These are phyloP conservation scores for Pythium aphanidermatum DNA, from an alignment of 352 stramenopile species.

Conservation along the genomic window DNA sequence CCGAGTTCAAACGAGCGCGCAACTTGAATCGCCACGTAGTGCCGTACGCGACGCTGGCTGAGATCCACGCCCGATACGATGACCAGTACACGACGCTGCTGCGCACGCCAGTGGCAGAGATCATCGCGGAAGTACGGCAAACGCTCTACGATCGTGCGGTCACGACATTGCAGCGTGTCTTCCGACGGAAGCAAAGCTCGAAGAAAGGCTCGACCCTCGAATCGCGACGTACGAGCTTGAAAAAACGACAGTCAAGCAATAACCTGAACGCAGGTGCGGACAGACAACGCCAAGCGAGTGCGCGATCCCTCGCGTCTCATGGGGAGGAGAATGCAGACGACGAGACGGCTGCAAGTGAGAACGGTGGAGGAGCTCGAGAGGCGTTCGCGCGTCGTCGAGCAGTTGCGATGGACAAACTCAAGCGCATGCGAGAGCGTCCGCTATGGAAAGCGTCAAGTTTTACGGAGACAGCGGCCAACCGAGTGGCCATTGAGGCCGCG, in stretches of 20 bases:
- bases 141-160: slow-evolving; percentile 56
- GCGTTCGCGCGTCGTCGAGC: slow-evolving; percentile 9
- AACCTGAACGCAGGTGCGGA: not conserved
- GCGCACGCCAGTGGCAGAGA: slow-evolving; percentile 32
- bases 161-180: slow-evolving; percentile 54
- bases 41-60: slow-evolving; percentile 31
- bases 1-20: slow-evolving; percentile 60
- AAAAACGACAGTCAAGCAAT: too few species aligned
- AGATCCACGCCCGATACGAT: slow-evolving; percentile 38
- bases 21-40: slow-evolving; percentile 59
- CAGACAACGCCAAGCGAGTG: not conserved
- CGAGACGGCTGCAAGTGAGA: not conserved
- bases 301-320: slow-evolving; percentile 3
- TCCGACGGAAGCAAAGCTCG: slow-evolving; percentile 48
- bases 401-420: slow-evolving; percentile 5
- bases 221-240: too few species aligned
- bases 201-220: slow-evolving; percentile 1
- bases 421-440: slow-evolving; percentile 1
- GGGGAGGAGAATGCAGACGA: not conserved
- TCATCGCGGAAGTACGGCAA: slow-evolving; percentile 54
- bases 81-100: slow-evolving; percentile 41
- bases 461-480: not conserved
- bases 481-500: not conserved
- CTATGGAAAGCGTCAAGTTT: slow-evolving; percentile 4
- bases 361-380: slow-evolving; percentile 1